A percentile compares a stretch with the other conserved stretches of the same genome.
phyloP scores from a whole-genome alignment of 306 rosid species.

The Vigna hirtella region DNA sequence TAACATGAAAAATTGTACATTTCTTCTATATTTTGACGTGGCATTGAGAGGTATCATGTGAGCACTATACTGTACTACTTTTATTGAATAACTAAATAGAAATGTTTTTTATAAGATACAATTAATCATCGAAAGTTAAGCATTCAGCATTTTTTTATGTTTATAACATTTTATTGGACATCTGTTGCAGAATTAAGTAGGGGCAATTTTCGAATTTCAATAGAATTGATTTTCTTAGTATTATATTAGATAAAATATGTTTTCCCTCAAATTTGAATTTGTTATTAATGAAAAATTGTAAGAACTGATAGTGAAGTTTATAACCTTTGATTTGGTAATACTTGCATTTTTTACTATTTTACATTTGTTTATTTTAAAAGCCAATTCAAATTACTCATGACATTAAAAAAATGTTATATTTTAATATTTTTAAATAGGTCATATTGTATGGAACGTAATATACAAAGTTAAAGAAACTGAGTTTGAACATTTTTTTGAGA shows the following conservation, averaged over 20 bases:
- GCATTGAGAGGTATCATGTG: neutral
- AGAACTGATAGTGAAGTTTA: neutral
- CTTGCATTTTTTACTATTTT: too few relatives aligned
- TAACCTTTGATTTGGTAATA: neutral
- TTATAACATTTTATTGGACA: neutral
- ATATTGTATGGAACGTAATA: neutral
- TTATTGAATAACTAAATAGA: too few relatives aligned
- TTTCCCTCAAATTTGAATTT: neutral
- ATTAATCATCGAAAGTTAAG: neutral
- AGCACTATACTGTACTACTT: neutral
- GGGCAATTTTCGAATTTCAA: too few relatives aligned
- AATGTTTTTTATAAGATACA: neutral
- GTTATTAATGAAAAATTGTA: neutral
- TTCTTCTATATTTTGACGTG: neutral
- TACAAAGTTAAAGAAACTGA: neutral
- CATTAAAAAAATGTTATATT: neutral
- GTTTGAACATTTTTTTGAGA: neutral
- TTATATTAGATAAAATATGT: neutral
- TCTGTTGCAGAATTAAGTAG: too few relatives aligned
- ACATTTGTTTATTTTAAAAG: too few relatives aligned
- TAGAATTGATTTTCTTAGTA: too few relatives aligned
- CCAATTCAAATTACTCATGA: neutral
- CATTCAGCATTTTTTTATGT: neutral
- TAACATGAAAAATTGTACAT: constrained; percentile 1
- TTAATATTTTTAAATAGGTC: neutral